Evolutionary conservation across 75 land plant species (phyloP), one percentile per base, ranked within the genome.

Genomic region (Cryptomeria japonica): DNA sequence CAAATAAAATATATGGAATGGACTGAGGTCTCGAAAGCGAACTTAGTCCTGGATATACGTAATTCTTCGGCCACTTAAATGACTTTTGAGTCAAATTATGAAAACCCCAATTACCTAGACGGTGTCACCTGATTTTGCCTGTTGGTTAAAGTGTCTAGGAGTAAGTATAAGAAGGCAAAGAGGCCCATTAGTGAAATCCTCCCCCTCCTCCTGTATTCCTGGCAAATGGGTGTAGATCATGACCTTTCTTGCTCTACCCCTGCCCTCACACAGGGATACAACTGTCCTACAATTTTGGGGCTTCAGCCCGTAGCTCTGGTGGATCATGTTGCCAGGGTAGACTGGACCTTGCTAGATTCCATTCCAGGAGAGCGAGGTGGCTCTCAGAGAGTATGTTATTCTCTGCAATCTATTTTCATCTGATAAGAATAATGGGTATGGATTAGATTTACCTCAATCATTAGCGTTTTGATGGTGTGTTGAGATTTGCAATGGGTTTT

Each of bases 311-410:
- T 94, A 5, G 99, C 99, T 53, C 90, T 98, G 84, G 90, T 98
- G 83, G 99, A 98, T 89, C 95, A 96, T 87, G 98, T 96, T 1
- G 96, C 97, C 0, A 88, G 92, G 25, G 98, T 96, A 51, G 99
- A 95, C 80, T 94, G 91, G 92, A 93, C 97, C 72, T 86, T 98
- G 88, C 94, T 98, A 85, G 91, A 95, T 47, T 91, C 90, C 84
- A 95, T 98, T 34, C 94, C 94, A 37, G 99, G 99, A 64, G 99
- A 98, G 72, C 87, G 94, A 13, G 99, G 99, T 77, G 99, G 99
- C 84, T 98, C 99, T 37, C 92, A 92, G 68, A 88, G 92, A 86
- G 94, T 92, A 82, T n/a, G 84, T 46, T 46, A 79, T 41, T 1
- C 15, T 38, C 34, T 37, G 14, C 38, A 34, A 32, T 86, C 58